Base-by-base conservation (phyloP, 768 basidiomycete species). In the Pleurotus eryngii region DNA sequence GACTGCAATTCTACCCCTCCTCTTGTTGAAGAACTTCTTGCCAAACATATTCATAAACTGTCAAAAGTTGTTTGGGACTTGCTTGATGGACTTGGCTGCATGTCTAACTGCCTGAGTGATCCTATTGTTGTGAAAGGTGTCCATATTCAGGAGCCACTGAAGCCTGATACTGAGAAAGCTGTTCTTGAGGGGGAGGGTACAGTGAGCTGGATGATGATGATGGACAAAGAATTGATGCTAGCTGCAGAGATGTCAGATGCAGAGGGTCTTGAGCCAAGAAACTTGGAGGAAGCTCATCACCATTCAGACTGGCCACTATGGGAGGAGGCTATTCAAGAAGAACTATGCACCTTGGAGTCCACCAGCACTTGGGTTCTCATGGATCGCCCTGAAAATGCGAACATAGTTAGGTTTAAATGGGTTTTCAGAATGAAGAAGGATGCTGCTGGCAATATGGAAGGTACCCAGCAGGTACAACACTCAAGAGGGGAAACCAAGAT, bases 391-490 rank as follows among this genome's bases (percentile, higher is more conserved):
- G 38, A 55, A 0, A 64, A 56, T 6, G 53, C 43, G 3, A 76
- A 74, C 45, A 27, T 71, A 8, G 64, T 81, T 7, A 70, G 71
- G 4, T 64, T 58, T 40, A 68, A 70, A 9, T 79, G 75, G 75
- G 76, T 81, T 5, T 78, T 72, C 57, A 62, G 61, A 14, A 53
- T 67, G n/a, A 83, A 83, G 62, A 57, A 62, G 39, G 72, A 76
- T 49, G 62, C 64, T 0, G 54, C 60, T 2, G 76, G 76, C 18
- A 48, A 63, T 0, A 63, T n/a, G n/a, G n/a, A n/a, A n/a, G n/a
- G n/a, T n/a, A n/a, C n/a, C n/a, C n/a, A n/a, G n/a, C n/a, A n/a
- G n/a, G n/a, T n/a, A n/a, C n/a, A n/a, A n/a, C n/a, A n/a, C n/a
- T n/a, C n/a, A n/a, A n/a, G n/a, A n/a, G n/a, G n/a, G n/a, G n/a